Conservation (phyloP, 495 filamentous ascomycete species). For the Emericellopsis terricola region DNA sequence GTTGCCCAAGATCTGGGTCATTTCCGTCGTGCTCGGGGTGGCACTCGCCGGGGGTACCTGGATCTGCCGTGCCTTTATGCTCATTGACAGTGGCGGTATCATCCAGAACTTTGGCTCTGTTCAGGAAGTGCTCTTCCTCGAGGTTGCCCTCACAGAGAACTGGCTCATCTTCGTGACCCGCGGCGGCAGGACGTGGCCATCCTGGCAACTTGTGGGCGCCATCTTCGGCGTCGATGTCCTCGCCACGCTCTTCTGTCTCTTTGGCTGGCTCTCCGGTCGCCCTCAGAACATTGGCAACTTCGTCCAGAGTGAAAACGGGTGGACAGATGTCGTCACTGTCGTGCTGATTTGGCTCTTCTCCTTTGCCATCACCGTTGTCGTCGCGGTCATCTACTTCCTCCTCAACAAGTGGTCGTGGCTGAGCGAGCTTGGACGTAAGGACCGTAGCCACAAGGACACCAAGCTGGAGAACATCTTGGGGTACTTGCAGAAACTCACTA, state of each 20-base stretch:
- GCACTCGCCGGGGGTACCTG: conserved; percentile 69
- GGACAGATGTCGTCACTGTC: conserved; percentile 58
- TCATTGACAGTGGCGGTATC: conserved; percentile 51
- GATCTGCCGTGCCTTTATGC: conserved; percentile 67
- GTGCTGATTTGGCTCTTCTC: conserved; percentile 66
- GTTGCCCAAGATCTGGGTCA: conserved; percentile 78
- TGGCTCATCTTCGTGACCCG: conserved; percentile 95
- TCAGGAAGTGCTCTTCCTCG: conserved; percentile 71
- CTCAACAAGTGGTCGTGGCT: conserved; percentile 49
- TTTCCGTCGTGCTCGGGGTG: conserved; percentile 65
- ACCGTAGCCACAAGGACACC: conserved; percentile 53
- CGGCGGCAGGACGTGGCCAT: conserved; percentile 63
- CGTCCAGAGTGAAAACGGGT: conserved; percentile 13
- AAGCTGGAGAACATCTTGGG: conserved; percentile 68
- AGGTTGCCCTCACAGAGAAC: conserved; percentile 83
- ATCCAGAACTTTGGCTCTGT: conserved; percentile 71
- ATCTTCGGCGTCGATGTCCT: conserved; percentile 66
- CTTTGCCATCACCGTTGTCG: conserved; percentile 59
- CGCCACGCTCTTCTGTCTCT: conserved; percentile 66
- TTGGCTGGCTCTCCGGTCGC: conserved; percentile 55
- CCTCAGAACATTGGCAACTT: conserved; percentile 3
- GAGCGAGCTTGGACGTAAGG: conserved; percentile 65
- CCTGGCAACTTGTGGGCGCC: conserved; percentile 59
- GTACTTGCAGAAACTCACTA: conserved; percentile 55
- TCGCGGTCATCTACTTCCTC: conserved; percentile 61